phyloP scores from a whole-genome alignment of 148 eudicot genomes.

The Chenopodium berlandieri region DNA sequence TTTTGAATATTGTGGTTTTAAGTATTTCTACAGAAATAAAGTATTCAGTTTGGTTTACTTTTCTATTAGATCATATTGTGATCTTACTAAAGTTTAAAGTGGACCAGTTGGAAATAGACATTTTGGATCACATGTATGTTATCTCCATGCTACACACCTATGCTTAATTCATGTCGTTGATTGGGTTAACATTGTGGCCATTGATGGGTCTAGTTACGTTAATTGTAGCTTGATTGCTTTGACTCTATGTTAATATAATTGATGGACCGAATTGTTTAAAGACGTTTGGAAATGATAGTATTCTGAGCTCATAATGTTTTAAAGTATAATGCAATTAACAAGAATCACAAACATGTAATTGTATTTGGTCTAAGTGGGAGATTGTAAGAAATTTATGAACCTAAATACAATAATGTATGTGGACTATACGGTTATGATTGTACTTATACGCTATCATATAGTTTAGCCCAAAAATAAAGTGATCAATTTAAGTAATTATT shows the following conservation, averaged over 20 bases:
- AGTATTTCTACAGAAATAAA: not conserved
- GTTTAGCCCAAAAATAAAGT: no score
- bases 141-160: not conserved
- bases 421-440: no score
- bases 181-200: not conserved
- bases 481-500: no score
- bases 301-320: not conserved
- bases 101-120: constrained; percentile 2
- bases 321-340: not conserved
- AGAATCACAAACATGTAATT: not conserved
- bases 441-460: no score
- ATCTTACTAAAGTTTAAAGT: not conserved
- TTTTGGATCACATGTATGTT: not conserved
- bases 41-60: not conserved
- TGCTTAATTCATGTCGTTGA: not conserved
- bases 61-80: not conserved
- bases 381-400: not conserved
- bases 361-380: constrained; percentile 1
- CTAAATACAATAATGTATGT: no score
- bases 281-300: not conserved
- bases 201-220: not conserved
- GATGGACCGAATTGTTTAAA: not conserved
- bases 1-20: not conserved
- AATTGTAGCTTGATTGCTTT: not conserved
- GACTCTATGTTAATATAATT: not conserved